phyloP scores from a whole-genome alignment of 345 rosid species.

The Ceriops tagal region DNA sequence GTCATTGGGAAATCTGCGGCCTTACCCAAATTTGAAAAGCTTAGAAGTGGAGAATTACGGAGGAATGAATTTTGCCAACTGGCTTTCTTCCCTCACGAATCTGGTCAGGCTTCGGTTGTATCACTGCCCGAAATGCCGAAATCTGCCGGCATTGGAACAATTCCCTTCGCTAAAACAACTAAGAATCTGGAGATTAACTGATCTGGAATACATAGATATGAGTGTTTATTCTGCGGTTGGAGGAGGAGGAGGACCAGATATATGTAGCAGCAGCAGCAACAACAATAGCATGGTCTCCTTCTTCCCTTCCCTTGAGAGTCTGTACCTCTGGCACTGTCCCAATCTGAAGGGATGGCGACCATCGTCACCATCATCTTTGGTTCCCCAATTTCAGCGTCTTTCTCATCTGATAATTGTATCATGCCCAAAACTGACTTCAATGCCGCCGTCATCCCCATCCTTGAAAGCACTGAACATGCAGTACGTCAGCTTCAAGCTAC shows the following conservation, averaged over 20 bases:
- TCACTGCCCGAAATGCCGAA: constrained; percentile 4
- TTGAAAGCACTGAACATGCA: neutral
- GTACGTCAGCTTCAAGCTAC: too few relatives aligned
- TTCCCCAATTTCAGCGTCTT: neutral
- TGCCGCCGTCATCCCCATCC: constrained; percentile 9
- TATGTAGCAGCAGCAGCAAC: too few relatives aligned
- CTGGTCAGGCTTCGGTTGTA: neutral
- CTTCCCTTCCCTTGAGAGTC: constrained; percentile 9
- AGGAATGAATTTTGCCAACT: constrained; percentile 8
- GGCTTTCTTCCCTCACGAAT: constrained; percentile 12
- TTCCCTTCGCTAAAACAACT: constrained; percentile 2
- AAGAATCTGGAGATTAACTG: neutral
- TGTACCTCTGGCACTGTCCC: neutral
- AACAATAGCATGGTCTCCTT: neutral
- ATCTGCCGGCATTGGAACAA: constrained; percentile 9
- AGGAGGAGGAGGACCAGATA: too few relatives aligned
- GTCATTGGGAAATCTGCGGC: too few relatives aligned
- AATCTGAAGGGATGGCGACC: constrained; percentile 17
- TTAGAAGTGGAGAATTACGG: constrained; percentile 12
- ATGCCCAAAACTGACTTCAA: constrained; percentile 10
- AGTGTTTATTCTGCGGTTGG: neutral
- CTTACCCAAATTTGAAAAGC: too few relatives aligned
- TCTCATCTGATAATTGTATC: neutral
- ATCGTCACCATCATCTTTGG: neutral
- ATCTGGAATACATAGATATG: constrained; percentile 19